Conservation (phyloP, 2,329 filamentous ascomycete species). For the Myrmaecium sp. region DNA sequence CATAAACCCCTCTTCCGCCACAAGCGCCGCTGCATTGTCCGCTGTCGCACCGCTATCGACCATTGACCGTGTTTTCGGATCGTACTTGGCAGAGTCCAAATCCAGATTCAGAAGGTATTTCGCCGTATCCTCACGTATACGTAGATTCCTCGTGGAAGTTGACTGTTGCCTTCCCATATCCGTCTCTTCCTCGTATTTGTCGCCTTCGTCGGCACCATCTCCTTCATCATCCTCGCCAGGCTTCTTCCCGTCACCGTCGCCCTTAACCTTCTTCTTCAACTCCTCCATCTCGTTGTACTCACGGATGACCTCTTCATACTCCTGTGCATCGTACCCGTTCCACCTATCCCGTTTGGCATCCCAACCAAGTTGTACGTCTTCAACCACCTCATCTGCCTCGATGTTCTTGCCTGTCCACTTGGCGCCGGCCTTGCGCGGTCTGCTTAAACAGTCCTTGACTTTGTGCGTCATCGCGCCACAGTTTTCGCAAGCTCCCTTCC, state of each 20-base stretch:
- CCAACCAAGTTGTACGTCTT: constrained; percentile 80
- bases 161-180: constrained; percentile 92
- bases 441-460: constrained; percentile 78
- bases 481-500: constrained; percentile 97
- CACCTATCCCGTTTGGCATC: constrained; percentile 95
- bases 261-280: constrained; percentile 37
- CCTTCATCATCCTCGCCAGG: constrained; percentile 27
- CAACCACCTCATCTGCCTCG: constrained; percentile 73
- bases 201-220: constrained; percentile 37
- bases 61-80: constrained; percentile 87
- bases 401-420: constrained; percentile 89
- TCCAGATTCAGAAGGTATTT: constrained; percentile 94
- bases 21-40: constrained; percentile 64
- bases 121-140: constrained; percentile 89
- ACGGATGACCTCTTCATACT: constrained; percentile 75
- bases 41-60: constrained; percentile 67
- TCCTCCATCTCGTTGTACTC: constrained; percentile 79
- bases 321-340: constrained; percentile 89
- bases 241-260: constrained; percentile 21
- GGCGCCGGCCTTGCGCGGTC: constrained; percentile 76
- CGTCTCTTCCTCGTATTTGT: constrained; percentile 75
- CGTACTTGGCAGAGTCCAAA: constrained; percentile 90
- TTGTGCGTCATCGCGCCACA: constrained; percentile 96
- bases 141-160: constrained; percentile 76
- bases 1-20: constrained; percentile 87